Evolutionary conservation across 2,329 filamentous ascomycete species (phyloP), one percentile per base, ranked within the genome.

Genomic region (Magnaporthiopsis incrustans): DNA sequence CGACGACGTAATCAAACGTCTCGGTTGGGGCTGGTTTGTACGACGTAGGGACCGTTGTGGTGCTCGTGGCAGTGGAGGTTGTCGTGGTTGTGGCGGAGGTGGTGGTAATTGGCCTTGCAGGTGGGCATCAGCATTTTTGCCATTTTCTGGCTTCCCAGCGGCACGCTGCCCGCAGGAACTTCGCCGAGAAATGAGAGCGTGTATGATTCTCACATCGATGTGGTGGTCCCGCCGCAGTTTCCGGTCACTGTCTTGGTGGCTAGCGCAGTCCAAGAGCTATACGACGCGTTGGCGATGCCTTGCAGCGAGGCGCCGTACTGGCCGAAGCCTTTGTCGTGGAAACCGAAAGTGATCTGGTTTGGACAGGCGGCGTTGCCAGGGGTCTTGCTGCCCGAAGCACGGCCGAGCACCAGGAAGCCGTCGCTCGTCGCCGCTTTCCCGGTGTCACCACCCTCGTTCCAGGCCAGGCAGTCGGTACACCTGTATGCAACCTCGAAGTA

Each of bases 401-500:
- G 87, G 10, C 85, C 85, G 25, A 88, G 72, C 32, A 85, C 73
- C 18, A 82, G 71, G 25, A 70, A 68, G 1, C 79, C 79, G 2
- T 67, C 69, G 59, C 74, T 80, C 15, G 83, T 85, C 4, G 76
- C 76, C 2, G 77, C 76, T 3, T 74, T 76, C 0, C 77, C 77
- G 1, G 73, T 75, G 50, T 75, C 74, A 4, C 80, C 80, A 32
- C 79, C 76, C 57, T 84, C 77, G 67, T 82, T 74, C 81, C 83
- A 86, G 1, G 76, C 69, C 27, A 85, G 75, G 71, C 84, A 86
- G 67, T 79, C 78, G 67, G 86, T 73, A 73, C 88, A 90, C 60
- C 85, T 81, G 75, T 88, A 90, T n/a, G 89, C 80, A 60, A 89
- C 71, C 59, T 82, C 82, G 72, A 84, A 90, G 67, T 82, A 77